These are phyloP conservation scores for Solanum aculeatissimum DNA, from an alignment of 305 asterid genomes.

Conservation along the genomic window DNA sequence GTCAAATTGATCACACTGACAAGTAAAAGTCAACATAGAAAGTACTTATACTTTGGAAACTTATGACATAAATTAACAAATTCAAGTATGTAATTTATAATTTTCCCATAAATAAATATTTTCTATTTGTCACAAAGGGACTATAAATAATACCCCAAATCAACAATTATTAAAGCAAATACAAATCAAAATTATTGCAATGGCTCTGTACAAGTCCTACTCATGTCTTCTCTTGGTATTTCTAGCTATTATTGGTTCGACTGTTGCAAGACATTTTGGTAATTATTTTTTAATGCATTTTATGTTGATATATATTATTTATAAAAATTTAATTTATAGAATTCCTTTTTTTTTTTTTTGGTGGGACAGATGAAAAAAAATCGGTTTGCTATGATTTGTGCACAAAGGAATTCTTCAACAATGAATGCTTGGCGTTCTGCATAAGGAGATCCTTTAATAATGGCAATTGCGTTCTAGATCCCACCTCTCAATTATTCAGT, in stretches of 20 bases:
- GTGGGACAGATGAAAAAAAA: neutral
- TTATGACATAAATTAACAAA: neutral
- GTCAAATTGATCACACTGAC: too few relatives aligned
- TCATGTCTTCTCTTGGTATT: neutral
- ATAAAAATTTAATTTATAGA: neutral
- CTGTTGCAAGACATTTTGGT: neutral
- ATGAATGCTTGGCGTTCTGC: neutral
- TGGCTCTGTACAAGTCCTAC: neutral
- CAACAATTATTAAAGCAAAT: neutral
- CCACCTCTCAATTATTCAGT: neutral
- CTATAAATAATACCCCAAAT: neutral
- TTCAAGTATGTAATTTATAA: neutral
- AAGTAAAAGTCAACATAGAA: too few relatives aligned
- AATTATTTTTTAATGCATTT: neutral
- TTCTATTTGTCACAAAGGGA: neutral
- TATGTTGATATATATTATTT: neutral
- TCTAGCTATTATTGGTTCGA: neutral
- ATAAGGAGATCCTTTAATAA: neutral
- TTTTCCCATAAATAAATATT: neutral
- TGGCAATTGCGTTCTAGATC: neutral
- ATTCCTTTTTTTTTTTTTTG: neutral
- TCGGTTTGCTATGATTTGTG: neutral
- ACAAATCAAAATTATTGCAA: neutral
- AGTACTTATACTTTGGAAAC: too few relatives aligned
- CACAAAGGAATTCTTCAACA: neutral